Evolutionary conservation across 352 stramenopile genomes (phyloP), one percentile per base, ranked within the genome.

Genomic region (Blastocystis hominis): DNA sequence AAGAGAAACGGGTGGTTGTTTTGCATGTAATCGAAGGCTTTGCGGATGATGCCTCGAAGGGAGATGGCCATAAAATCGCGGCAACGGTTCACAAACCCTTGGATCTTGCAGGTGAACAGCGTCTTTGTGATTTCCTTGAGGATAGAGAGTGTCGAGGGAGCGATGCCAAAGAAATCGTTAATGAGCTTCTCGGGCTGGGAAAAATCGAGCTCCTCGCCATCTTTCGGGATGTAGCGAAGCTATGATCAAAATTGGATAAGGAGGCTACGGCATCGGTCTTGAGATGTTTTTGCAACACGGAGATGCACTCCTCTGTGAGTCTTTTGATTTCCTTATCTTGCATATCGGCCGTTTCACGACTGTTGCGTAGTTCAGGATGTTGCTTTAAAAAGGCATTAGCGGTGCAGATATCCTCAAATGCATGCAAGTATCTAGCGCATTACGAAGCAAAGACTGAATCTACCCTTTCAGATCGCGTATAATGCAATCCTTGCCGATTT

Each of bases 51-150:
- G 34, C 72, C 50, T 34, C 68, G 66, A 17, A 84, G n/a, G 36
- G 68, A 84, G 47, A 64, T 64, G 3, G 72, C 46, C 72, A 84
- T 84, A 46, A 66, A 84, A 30, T 46, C 62, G 38, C 24, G 55
- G 24, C 47, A 68, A 15, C 46, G 13, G 50, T 84, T 84, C 72
- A 84, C 50, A 20, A 54, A 84, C 24, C 47, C 72, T 24, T 68
- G 50, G 17, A 68, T 84, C 3, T 53, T 53, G 56, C 72, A 84
- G 36, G 42, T 64, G 7, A 42, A 44, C 15, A 84, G 72, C 5
- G 72, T 84, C 10, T 17, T 68, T n/a, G 47, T 69, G 44, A 84
- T 84, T 10, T 84, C 47, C 34, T 84, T 84, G 3, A 84, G 24
- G 5, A 84, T 30, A 44, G 50, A 2, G 24, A 84, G 36, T 46